Evolutionary conservation across 148 eudicot species (phyloP), one percentile per base, ranked within the genome.

Genomic region (Cornus kousa): DNA sequence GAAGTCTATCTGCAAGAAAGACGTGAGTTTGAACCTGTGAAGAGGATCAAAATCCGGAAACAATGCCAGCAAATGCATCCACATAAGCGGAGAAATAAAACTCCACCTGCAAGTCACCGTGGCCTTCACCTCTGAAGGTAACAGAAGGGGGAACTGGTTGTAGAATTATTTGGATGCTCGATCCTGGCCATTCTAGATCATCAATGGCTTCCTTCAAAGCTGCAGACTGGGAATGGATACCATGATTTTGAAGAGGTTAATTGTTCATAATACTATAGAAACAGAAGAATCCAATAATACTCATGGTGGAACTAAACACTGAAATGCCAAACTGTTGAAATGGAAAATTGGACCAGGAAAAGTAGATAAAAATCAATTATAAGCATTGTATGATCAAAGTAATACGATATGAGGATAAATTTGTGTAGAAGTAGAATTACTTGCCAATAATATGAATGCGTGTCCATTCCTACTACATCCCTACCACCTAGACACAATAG

Each of bases 181-280:
- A 89, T 32, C 98, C 99, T 57, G 98, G 99, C 99, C 99, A 96
- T 84, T 96, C 99, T 40, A 96, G 89, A 87, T 96, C 99, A 83
- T 94, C 99, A 72, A 96, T 91, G 67, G 97, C 98, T 90, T 94
- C 98, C 87, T 94, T 96, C 17, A 96, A 79, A 73, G 95, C 95
- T 87, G 98, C 95, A 87, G 99, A 96, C 99, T 96, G 81, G 14
- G 71, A 72, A 73, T 20, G 57, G 66, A 72, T 35, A 53, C 32
- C 67, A 71, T 43, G 9, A 53, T 66, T 71, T 68, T 73, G 48
- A 35, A 53, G n/a, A 80, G 62, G 35, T 20, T 70, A 13, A 32
- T 24, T 28, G 67, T 75, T 65, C 33, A 28, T 65, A 9, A 74
- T 16, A 68, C 28, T 16, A 32, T 16, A 4, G 37, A 57, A 9